phyloP scores from a whole-genome alignment of 169 alveolate genomes.

The Plasmodium blacklocki region DNA sequence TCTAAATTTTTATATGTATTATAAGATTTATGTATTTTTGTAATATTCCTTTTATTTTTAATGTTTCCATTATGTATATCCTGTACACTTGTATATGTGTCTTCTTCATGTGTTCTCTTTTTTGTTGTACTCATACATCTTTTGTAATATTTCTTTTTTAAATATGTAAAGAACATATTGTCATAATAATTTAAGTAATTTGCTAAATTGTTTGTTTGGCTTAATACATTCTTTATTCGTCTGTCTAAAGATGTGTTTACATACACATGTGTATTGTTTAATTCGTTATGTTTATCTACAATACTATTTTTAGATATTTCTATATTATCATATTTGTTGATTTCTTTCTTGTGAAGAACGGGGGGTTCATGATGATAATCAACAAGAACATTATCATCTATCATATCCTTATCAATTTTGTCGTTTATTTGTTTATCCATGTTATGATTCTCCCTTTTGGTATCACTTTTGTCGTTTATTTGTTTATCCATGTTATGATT shows the following conservation, averaged over 20 bases:
- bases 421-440: neutral
- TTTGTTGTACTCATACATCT: too few species aligned
- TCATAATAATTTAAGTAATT: slow-evolving; percentile 11
- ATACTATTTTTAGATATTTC: neutral
- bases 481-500: neutral
- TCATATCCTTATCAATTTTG: neutral
- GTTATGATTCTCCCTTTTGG: too few species aligned
- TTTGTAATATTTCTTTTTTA: slow-evolving; percentile 37
- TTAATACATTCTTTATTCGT: slow-evolving; percentile 20
- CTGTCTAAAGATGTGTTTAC: slow-evolving; percentile 14
- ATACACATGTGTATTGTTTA: slow-evolving; percentile 7
- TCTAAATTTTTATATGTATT: too few species aligned
- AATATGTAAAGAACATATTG: slow-evolving; percentile 23
- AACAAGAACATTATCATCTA: neutral
- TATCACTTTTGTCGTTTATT: neutral
- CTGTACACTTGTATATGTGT: too few species aligned
- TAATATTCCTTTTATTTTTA: too few species aligned
- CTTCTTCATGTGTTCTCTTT: too few species aligned
- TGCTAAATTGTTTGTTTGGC: slow-evolving; percentile 18
- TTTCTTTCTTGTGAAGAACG: neutral
- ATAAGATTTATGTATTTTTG: too few species aligned
- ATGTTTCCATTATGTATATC: neutral
- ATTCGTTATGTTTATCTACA: neutral
- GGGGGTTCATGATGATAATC: neutral
- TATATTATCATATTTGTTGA: neutral